phyloP scores from a whole-genome alignment of 192 early-diverging fungal species.

The Cladochytrium replicatum region DNA sequence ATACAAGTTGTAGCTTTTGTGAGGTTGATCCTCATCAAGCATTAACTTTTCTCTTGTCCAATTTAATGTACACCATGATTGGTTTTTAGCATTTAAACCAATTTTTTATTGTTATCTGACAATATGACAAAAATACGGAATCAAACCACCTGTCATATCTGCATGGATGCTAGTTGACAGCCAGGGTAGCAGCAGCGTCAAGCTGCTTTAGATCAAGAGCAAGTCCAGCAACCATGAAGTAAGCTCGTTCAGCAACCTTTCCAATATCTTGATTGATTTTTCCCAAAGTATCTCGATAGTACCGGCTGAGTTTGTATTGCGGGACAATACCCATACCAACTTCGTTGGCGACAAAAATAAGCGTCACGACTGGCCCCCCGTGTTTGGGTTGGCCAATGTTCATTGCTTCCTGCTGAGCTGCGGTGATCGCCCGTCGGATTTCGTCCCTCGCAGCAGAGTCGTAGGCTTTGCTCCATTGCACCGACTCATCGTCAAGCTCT shows the following conservation, averaged over 20 bases:
- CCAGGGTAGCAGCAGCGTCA: slow-evolving; percentile 14
- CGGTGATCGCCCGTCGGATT: slow-evolving; percentile 9
- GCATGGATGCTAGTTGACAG: too few species aligned
- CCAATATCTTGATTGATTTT: slow-evolving; percentile 24
- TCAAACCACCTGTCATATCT: too few species aligned
- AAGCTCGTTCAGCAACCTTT: slow-evolving; percentile 10
- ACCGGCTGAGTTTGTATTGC: not conserved
- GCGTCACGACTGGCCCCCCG: not conserved
- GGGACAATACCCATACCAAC: slow-evolving; percentile 17
- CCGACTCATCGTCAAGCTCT: slow-evolving; percentile 11
- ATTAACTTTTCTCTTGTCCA: too few species aligned
- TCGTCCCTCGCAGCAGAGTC: slow-evolving; percentile 11
- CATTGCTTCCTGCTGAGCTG: not conserved
- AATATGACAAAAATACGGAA: too few species aligned
- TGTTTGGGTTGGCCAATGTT: not conserved
- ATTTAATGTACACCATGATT: too few species aligned
- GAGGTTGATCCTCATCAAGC: too few species aligned
- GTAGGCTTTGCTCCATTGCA: slow-evolving; percentile 9
- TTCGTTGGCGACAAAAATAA: slow-evolving; percentile 17
- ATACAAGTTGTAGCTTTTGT: too few species aligned
- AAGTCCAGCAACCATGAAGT: slow-evolving; percentile 19
- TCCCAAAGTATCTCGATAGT: slow-evolving; percentile 16
- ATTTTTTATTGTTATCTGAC: too few species aligned
- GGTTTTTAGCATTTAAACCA: too few species aligned
- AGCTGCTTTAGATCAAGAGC: slow-evolving; percentile 17